Percentiles rank a stretch among this genome's conserved stretches.
Conservation (phyloP, 179 eudicot species). For the Heliamphora pulchella region DNA sequence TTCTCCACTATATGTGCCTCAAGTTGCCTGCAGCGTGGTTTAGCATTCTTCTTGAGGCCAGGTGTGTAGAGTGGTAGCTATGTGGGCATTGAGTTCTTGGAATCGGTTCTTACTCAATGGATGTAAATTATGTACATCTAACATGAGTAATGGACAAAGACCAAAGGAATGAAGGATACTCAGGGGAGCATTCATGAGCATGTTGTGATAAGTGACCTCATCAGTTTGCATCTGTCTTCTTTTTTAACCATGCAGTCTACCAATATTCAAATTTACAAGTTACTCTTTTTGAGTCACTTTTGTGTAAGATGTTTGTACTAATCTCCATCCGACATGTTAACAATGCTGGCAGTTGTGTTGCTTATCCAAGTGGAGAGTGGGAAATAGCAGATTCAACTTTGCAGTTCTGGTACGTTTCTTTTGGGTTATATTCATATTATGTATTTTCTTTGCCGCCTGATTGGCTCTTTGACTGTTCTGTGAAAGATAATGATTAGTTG, state of each 20-base stretch:
- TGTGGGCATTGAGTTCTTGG: neutral
- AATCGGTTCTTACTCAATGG: neutral
- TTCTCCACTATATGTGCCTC: conserved; percentile 6
- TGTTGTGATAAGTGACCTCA: neutral
- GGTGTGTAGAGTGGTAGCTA: neutral
- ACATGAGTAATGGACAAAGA: neutral
- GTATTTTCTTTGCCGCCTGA: conserved; percentile 9
- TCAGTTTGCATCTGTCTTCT: neutral
- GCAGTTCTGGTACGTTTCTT: conserved; percentile 74
- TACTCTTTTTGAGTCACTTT: neutral
- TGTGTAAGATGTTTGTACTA: conserved; percentile 10
- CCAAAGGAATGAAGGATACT: neutral
- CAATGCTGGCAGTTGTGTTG: conserved; percentile 66
- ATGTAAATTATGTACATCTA: neutral
- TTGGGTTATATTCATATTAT: neutral
- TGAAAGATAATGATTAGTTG: conserved; percentile 1
- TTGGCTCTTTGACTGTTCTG: neutral
- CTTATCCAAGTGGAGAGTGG: conserved; percentile 89
- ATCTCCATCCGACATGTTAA: conserved; percentile 15
- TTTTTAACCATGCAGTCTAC: neutral
- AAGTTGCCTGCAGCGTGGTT: neutral
- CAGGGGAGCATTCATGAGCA: neutral
- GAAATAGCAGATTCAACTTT: conserved; percentile 91
- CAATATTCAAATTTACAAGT: neutral
- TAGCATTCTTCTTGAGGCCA: neutral